phyloP scores from a whole-genome alignment of 768 basidiomycete species.

The Pilatotrama ljubarskyi region DNA sequence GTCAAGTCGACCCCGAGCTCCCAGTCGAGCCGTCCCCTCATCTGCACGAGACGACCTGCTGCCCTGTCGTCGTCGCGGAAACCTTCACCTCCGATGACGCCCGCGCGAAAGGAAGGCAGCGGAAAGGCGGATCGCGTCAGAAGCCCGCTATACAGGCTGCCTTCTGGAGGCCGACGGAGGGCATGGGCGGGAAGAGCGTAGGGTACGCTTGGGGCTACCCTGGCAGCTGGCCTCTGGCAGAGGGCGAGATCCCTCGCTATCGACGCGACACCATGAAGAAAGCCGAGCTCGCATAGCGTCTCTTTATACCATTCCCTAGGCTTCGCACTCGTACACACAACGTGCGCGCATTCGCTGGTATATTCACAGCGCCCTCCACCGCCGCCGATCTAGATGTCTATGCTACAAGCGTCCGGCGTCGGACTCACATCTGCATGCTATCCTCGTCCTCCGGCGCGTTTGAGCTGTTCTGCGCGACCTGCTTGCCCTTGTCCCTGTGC shows the following conservation, averaged over 20 bases:
- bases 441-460: constrained; percentile 14
- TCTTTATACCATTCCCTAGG: too few relatives aligned
- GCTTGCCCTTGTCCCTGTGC: constrained; percentile 29
- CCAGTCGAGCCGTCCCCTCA: constrained; percentile 26
- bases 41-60: constrained; percentile 17
- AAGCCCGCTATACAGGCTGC: constrained; percentile 20
- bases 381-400: neutral
- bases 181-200: constrained; percentile 29
- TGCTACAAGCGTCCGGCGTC: neutral
- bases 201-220: constrained; percentile 36
- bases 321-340: neutral
- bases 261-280: constrained; percentile 28
- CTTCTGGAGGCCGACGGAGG: constrained; percentile 32
- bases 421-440: neutral
- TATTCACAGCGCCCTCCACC: neutral
- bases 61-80: constrained; percentile 16
- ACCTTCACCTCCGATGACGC: neutral
- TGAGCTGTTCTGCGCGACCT: constrained; percentile 11
- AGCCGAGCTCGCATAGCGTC: constrained; percentile 6
- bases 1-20: neutral
- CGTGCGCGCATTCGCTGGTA: neutral
- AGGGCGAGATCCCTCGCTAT: constrained; percentile 22
- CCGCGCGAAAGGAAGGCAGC: constrained; percentile 5
- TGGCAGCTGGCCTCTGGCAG: constrained; percentile 28
- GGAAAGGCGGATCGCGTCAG: neutral